Base-by-base conservation (phyloP, 2,329 filamentous ascomycete genomes). In the Alternaria sp. region DNA sequence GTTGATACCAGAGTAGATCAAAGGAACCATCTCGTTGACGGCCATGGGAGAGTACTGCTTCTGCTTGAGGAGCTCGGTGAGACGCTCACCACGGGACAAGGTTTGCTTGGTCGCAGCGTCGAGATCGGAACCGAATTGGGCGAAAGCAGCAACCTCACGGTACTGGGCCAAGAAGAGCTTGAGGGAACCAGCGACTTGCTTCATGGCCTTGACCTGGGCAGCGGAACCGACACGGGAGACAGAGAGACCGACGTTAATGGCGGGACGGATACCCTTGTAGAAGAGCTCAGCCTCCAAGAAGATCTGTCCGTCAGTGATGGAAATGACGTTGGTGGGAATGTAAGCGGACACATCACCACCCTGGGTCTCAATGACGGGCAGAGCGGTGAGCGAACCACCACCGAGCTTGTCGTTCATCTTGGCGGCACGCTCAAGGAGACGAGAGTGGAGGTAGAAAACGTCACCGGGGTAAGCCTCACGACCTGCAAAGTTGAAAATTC, bases 101-200 rank as follows among this genome's bases (percentile, higher is more conserved):
- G 94, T 98, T 87, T 98, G 95, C 91, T 97, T 98, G 84, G 95
- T 99, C 74, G 95, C 89, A 76, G 95, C 95, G 86, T 99, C 95
- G 75, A 99, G 87, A 88, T 99, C 95, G 80, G 95, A 99, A 91
- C 95, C 95, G 89, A 99, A 99, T 86, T 99, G 95, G 77, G 95
- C 94, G 85, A 99, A 99, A 76, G 95, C 95, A 79, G 95, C 95
- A 68, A 99, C 95, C 85, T 99, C 95, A 95, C 95, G 95, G 90
- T 99, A 99, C 87, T 99, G 95, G 78, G 95, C 95, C 91, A 99
- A 92, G 93, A 98, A 99, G 77, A 99, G 93, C 90, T 99, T 99
- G 81, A 99, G 88, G 75, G 94, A 98, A 89, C 95, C 95, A 79
- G 95, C 95, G 77, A 99, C 95, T 88, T 99, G 95, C 90, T 99